These are phyloP conservation scores for Poronia punctata DNA, from an alignment of 495 filamentous ascomycete genomes.

Conservation along the genomic window DNA sequence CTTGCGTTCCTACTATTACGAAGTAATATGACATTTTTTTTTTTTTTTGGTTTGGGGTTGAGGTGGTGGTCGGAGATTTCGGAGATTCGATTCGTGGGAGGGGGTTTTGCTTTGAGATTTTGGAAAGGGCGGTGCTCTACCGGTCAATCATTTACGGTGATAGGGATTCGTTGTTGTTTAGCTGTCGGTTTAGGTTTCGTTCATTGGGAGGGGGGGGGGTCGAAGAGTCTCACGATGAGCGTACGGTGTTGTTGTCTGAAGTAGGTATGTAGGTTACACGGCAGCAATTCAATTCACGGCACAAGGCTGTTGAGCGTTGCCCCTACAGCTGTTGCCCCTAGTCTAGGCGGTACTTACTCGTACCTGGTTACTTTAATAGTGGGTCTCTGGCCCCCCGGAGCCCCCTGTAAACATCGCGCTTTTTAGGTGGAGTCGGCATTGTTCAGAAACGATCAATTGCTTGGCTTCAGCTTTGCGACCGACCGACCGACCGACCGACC, in stretches of 20 bases:
- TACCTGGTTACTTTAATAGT: too few species aligned
- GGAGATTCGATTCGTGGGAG: neutral
- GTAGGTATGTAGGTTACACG: constrained; percentile 2
- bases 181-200: too few species aligned
- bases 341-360: too few species aligned
- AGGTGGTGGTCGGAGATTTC: neutral
- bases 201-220: too few species aligned
- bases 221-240: too few species aligned
- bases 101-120: neutral
- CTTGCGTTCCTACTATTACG: constrained; percentile 84
- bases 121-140: constrained; percentile 5
- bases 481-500: constrained; percentile 8
- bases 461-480: constrained; percentile 2
- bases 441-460: too few species aligned
- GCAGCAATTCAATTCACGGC: too few species aligned
- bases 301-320: too few species aligned
- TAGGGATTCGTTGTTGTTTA: too few species aligned
- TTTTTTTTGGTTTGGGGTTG: neutral
- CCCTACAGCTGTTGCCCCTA: too few species aligned
- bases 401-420: neutral
- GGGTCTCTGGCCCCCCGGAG: neutral
- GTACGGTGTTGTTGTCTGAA: constrained; percentile 12
- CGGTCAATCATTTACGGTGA: constrained; percentile 28
- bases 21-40: constrained; percentile 89
- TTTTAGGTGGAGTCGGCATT: neutral